A percentile compares a stretch with the other conserved stretches of the same genome.
These are phyloP conservation scores for Cladophialophora exuberans DNA, from an alignment of 2,329 filamentous ascomycete genomes.

Conservation along the genomic window DNA sequence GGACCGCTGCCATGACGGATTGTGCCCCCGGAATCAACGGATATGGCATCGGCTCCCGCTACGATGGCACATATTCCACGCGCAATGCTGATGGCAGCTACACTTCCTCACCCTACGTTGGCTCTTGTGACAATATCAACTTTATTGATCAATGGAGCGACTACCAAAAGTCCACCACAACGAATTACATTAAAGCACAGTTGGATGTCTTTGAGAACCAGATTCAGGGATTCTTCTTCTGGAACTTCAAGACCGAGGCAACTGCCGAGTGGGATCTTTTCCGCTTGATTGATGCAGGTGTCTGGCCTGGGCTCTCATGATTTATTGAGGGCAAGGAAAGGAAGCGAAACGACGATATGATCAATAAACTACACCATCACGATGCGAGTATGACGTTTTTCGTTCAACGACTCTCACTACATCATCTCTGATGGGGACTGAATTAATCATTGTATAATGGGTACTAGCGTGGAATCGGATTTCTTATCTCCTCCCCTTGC, in stretches of 20 bases:
- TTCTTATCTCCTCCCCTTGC: too few species aligned
- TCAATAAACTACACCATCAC: too few species aligned
- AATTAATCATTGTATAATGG: too few species aligned
- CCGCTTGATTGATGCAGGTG: conserved; percentile 44
- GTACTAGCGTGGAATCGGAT: too few species aligned
- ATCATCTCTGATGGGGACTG: too few species aligned
- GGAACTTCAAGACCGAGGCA: conserved; percentile 55
- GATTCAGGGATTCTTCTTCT: conserved; percentile 50
- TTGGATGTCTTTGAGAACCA: conserved; percentile 49
- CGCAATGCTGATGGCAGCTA: conserved; percentile 32
- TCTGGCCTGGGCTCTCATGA: conserved; percentile 40
- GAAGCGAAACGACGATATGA: too few species aligned
- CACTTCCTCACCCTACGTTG: conserved; percentile 50
- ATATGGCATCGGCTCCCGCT: conserved; percentile 62
- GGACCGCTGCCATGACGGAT: conserved; percentile 68
- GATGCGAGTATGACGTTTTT: too few species aligned
- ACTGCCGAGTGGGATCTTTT: conserved; percentile 55
- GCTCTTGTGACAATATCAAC: conserved; percentile 58
- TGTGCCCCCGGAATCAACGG: conserved; percentile 60
- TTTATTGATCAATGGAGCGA: conserved; percentile 52
- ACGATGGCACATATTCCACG: conserved; percentile 50
- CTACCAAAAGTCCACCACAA: conserved; percentile 42
- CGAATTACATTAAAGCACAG: conserved; percentile 51
- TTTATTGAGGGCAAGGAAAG: background rate
- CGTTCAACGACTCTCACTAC: too few species aligned